phyloP scores from a whole-genome alignment of 352 stramenopile species.

The Plasmopara viticola region DNA sequence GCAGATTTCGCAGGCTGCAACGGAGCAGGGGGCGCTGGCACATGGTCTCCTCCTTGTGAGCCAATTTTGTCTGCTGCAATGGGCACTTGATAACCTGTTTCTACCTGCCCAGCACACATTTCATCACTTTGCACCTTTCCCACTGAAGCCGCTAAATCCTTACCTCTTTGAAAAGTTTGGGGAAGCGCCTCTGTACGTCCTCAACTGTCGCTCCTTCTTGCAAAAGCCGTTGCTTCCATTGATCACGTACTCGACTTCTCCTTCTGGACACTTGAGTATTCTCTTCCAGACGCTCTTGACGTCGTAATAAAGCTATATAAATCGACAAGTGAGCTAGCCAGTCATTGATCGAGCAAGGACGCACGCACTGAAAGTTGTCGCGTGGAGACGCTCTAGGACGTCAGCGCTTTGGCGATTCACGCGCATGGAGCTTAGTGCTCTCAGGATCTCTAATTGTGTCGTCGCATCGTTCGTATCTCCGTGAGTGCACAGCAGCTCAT shows the following conservation, averaged over 20 bases:
- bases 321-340: not conserved
- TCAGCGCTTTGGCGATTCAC: slow-evolving; percentile 22
- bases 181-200: slow-evolving; percentile 30
- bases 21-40: slow-evolving; percentile 1
- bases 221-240: slow-evolving; percentile 29
- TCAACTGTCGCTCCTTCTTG: slow-evolving; percentile 27
- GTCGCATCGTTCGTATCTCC: slow-evolving; percentile 18
- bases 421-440: slow-evolving; percentile 22
- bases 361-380: slow-evolving; percentile 37
- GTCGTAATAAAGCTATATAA: slow-evolving; percentile 26
- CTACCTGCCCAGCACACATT: slow-evolving; percentile 8
- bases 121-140: not conserved
- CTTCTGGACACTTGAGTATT: slow-evolving; percentile 26
- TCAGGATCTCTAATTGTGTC: slow-evolving; percentile 37
- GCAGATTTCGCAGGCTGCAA: not conserved
- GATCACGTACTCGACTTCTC: slow-evolving; percentile 28
- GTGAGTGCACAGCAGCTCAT: slow-evolving; percentile 30
- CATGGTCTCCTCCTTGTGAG: not conserved
- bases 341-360: not conserved
- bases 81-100: slow-evolving; percentile 1
- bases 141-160: not conserved
- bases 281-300: slow-evolving; percentile 12
- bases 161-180: slow-evolving; percentile 42
- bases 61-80: not conserved
- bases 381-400: slow-evolving; percentile 38